Base-by-base conservation (phyloP, 768 basidiomycete species). In the Boletus edulis region DNA sequence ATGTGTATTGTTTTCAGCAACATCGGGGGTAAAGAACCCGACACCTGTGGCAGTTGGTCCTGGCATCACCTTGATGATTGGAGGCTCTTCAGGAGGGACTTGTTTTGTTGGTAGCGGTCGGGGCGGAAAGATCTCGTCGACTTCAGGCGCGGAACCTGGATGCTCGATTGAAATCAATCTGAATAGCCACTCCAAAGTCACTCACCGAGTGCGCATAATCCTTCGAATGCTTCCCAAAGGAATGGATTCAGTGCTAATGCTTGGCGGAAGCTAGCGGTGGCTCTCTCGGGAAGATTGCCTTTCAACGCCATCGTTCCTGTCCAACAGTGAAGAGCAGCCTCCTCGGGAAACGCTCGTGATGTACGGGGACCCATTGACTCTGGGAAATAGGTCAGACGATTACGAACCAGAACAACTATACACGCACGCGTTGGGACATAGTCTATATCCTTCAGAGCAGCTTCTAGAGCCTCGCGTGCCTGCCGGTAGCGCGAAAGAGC, bases 191-290 rank as follows among this genome's bases (percentile, higher is more conserved):
- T 39, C n/a, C 22, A 45, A 56, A 51, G 37, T 48, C 53, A 57
- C 77, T 49, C 63, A 89, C 94, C 94, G 43, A 91, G 73, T 31
- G 79, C 72, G 68, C 94, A 96, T 34, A 97, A 70, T 0, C 91
- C 93, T 65, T 94, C 91, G 63, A 94, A 89, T 5, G 94, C 94
- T 69, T 97, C 94, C 93, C 93, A 96, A 51, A 94, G 72, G 67
- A 91, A 81, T 32, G 91, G 90, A 66, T 92, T 86, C 45, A 85
- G 67, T 14, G 76, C 68, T 56, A 97, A 76, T 27, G 92, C 89
- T 55, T 85, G 81, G 44, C 78, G 78, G 69, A 88, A 95, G 65
- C 84, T 86, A 51, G 73, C 65, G 24, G 79, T 75, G n/a, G 94
- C 94, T 60, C 83, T 81, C 51, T 87, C 85, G 3, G 80, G 81